Conservation (phyloP, 1,139 yeast genomes). For the Zhuliangozyma blackwelliae region DNA sequence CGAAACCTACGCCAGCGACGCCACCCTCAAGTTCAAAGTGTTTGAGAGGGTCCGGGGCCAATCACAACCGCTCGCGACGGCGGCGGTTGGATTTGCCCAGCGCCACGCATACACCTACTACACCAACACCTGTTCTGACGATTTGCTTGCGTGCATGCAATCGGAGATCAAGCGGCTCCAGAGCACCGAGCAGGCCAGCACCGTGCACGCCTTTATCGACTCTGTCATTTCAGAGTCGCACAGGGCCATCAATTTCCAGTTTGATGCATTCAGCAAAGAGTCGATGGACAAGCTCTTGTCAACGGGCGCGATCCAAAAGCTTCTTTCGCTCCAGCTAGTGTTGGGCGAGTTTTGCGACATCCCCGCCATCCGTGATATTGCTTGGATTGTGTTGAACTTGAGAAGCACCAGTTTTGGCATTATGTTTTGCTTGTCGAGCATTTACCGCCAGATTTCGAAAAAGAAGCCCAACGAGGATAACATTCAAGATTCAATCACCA, state of each 20-base stretch:
- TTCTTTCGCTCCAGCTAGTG: slow-evolving; percentile 59
- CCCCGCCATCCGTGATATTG: slow-evolving; percentile 49
- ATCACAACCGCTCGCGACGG: slow-evolving; percentile 30
- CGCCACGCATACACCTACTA: slow-evolving; percentile 68
- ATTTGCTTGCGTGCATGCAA: slow-evolving; percentile 54
- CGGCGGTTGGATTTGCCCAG: slow-evolving; percentile 60
- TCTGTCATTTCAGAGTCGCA: slow-evolving; percentile 61
- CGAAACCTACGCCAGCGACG: slow-evolving; percentile 15
- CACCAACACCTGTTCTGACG: slow-evolving; percentile 61
- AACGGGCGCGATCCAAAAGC: slow-evolving; percentile 68
- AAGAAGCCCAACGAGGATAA: slow-evolving; percentile 48
- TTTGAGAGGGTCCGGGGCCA: slow-evolving; percentile 22
- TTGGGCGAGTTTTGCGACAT: slow-evolving; percentile 51
- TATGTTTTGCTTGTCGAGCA: slow-evolving; percentile 65
- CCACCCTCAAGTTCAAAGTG: slow-evolving; percentile 24
- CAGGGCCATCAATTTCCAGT: slow-evolving; percentile 61
- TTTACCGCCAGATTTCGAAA: slow-evolving; percentile 53
- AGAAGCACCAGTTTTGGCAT: slow-evolving; percentile 71
- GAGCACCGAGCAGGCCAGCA: neutral
- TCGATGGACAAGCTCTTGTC: slow-evolving; percentile 69
- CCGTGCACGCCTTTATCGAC: slow-evolving; percentile 30
- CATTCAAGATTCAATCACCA: slow-evolving; percentile 48
- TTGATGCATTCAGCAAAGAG: slow-evolving; percentile 58
- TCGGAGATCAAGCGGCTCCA: slow-evolving; percentile 35
- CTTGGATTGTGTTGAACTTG: slow-evolving; percentile 65